Evolutionary conservation across 352 stramenopile species (phyloP).

Genomic region (Thalassiosira ordinaria): DNA sequence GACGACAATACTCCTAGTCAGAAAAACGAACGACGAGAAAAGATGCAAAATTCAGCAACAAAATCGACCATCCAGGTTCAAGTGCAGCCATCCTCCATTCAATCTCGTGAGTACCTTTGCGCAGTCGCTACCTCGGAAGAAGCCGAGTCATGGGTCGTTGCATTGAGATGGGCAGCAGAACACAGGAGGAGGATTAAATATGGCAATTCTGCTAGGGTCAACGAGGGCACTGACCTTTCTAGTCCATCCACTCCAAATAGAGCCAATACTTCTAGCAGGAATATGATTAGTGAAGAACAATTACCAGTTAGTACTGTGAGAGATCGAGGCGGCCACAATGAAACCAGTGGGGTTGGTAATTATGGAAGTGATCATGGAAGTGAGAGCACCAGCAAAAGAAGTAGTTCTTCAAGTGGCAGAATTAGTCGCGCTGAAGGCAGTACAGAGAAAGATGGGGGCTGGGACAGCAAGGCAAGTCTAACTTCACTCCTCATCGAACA

Average conservation of each 20-base stretch:
- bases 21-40: constrained; percentile 5
- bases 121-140: constrained; percentile 74
- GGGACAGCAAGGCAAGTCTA: constrained; percentile 28
- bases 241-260: constrained; percentile 13
- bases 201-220: background rate
- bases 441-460: constrained; percentile 12
- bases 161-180: constrained; percentile 75
- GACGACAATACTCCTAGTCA: background rate
- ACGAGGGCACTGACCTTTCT: background rate
- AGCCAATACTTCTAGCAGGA: constrained; percentile 1
- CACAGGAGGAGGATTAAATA: constrained; percentile 38
- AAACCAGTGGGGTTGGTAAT: background rate
- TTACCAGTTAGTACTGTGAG: background rate
- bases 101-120: constrained; percentile 82
- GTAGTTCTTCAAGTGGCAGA: background rate
- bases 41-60: background rate
- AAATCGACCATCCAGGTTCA: constrained; percentile 38
- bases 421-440: background rate
- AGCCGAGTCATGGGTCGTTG: constrained; percentile 82
- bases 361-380: background rate
- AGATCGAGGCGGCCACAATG: background rate
- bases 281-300: constrained; percentile 8
- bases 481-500: constrained; percentile 37
- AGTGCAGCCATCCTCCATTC: constrained; percentile 50
- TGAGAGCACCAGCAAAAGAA: constrained; percentile 5